Conservation (phyloP, 1,284 basidiomycete genomes). For the Rhodotorula glutinis region DNA sequence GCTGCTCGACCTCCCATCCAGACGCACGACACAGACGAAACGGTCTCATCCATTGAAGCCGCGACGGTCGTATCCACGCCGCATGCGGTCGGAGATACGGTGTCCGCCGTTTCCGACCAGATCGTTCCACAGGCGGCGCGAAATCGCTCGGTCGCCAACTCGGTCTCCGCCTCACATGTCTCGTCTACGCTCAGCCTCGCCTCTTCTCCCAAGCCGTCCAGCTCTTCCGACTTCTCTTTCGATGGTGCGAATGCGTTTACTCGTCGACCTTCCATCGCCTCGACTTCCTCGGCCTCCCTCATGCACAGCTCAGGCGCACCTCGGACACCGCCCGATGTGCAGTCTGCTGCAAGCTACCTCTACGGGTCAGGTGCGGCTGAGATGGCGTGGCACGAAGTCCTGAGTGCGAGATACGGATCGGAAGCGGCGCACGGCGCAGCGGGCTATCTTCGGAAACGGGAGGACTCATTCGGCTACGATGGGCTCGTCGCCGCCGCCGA, state of each 20-base stretch:
- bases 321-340: slow-evolving; percentile 28
- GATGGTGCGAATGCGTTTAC: not conserved
- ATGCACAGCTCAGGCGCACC: not conserved
- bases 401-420: slow-evolving; percentile 8
- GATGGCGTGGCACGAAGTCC: slow-evolving; percentile 29
- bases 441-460: too few relatives aligned
- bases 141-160: too few relatives aligned
- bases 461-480: too few relatives aligned
- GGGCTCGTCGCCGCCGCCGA: too few relatives aligned
- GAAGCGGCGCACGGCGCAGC: too few relatives aligned
- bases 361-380: slow-evolving; percentile 15
- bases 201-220: not conserved
- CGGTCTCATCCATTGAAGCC: not conserved
- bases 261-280: not conserved
- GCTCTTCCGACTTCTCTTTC: not conserved
- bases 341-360: slow-evolving; percentile 13
- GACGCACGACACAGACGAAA: not conserved
- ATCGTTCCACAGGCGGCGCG: not conserved
- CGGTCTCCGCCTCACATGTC: not conserved
- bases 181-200: not conserved
- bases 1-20: not conserved
- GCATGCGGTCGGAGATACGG: not conserved
- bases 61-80: not conserved
- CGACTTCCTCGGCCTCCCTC: not conserved
- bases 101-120: not conserved